Percentiles rank a stretch among this genome's conserved stretches.
Evolutionary conservation across 1,139 yeast genomes (phyloP).

Genomic region (Kluyveromyces marxianus): DNA sequence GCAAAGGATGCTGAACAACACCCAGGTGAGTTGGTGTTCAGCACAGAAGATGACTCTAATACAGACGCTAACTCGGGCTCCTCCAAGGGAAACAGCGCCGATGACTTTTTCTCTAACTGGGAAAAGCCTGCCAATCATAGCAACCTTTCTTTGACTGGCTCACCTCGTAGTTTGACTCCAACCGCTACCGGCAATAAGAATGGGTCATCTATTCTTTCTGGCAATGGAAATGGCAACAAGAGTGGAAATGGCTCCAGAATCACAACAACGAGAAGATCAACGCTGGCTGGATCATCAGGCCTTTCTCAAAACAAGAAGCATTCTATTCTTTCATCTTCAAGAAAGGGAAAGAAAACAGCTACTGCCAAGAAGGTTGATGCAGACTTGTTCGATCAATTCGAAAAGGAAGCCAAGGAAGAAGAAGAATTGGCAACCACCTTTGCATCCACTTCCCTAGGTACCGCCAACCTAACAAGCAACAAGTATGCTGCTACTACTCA

Average conservation of each 20-base stretch:
- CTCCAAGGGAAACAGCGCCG: constrained; percentile 44
- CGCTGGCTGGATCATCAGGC: constrained; percentile 8
- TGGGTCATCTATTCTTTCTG: constrained; percentile 17
- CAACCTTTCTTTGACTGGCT: constrained; percentile 17
- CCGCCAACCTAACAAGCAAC: neutral
- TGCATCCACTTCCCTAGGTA: constrained; percentile 1
- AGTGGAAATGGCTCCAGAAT: neutral
- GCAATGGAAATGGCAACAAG: constrained; percentile 6
- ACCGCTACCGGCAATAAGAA: constrained; percentile 13
- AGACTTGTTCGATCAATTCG: constrained; percentile 71
- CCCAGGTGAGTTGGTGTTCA: constrained; percentile 60
- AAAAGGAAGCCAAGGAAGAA: constrained; percentile 77
- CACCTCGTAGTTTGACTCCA: constrained; percentile 20
- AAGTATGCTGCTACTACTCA: neutral
- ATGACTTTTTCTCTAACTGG: constrained; percentile 90
- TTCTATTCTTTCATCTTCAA: constrained; percentile 28
- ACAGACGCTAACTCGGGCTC: constrained; percentile 29
- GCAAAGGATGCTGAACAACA: constrained; percentile 56
- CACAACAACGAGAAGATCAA: constrained; percentile 15
- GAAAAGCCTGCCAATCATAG: constrained; percentile 52
- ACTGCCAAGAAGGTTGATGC: constrained; percentile 52
- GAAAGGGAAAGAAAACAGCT: constrained; percentile 48
- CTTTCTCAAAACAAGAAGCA: constrained; percentile 24
- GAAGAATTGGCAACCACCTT: constrained; percentile 37
- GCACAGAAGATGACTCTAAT: constrained; percentile 41